Conservation (phyloP, 2,329 filamentous ascomycete genomes). For the Cercospora brassicicola region DNA sequence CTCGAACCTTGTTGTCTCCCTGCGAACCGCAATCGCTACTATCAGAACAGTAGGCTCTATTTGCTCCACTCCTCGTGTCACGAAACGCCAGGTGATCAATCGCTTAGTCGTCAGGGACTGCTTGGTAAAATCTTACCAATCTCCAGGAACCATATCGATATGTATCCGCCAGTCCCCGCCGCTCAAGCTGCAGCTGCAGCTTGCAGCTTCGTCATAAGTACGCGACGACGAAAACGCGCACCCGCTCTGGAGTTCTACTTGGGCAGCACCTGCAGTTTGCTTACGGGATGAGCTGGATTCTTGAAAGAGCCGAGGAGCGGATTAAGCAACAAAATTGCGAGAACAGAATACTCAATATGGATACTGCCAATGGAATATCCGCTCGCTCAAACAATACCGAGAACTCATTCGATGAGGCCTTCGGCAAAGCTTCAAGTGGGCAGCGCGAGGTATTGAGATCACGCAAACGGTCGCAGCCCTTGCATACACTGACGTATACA, state of each 20-base stretch:
- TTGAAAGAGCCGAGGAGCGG: not conserved
- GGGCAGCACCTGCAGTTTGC: not conserved
- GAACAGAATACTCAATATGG: slow-evolving; percentile 12
- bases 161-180: not conserved
- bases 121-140: slow-evolving; percentile 10
- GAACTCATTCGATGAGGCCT: slow-evolving; percentile 7
- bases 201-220: slow-evolving; percentile 12
- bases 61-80: not conserved
- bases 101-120: not conserved
- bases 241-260: not conserved
- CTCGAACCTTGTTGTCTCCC: not conserved
- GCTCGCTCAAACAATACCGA: not conserved
- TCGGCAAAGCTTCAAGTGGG: slow-evolving; percentile 11
- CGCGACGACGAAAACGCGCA: not conserved
- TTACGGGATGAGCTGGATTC: not conserved
- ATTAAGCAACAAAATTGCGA: slow-evolving; percentile 4
- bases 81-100: not conserved
- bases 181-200: slow-evolving; percentile 2
- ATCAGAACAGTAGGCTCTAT: not conserved
- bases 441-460: slow-evolving; percentile 14
- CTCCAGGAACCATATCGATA: slow-evolving; percentile 10
- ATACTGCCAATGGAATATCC: slow-evolving; percentile 1
- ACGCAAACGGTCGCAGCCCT: not conserved
- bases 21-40: not conserved
- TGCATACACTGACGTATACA: slow-evolving; percentile 16